Base-by-base conservation (phyloP, 257 asterid species). In the Gardenia jasminoides region DNA sequence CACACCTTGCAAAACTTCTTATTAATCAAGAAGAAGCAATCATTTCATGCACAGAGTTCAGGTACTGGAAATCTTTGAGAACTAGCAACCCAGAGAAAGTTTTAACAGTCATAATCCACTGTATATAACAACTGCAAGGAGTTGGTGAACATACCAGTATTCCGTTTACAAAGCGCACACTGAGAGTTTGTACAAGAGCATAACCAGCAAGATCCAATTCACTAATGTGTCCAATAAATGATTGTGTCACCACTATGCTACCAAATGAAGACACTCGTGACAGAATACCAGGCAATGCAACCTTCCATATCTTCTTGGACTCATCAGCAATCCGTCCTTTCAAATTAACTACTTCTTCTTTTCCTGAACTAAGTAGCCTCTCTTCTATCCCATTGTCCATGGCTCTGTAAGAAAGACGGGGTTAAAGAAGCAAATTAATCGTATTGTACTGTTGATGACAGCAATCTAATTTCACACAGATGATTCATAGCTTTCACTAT, bases 281-380 rank as follows among this genome's bases (percentile, higher is more conserved):
- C 20, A 93, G 81, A 47, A 93, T 75, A 69, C 97, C 85, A 2
- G 98, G 98, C 80, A 93, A 88, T 26, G 98, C 98, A 78, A 93
- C 96, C 82, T 91, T 88, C 98, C 98, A 93, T 85, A 93, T 86
- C 87, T 91, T 93, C 82, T 82, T 91, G 12, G 97, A 85, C 78
- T 93, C 98, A 1, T 81, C 94, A 67, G 13, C 76, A 78, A 89
- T 80, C 67, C 83, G 86, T 46, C 30, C 85, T 78, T 90, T 89
- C 82, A 93, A 85, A 78, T 90, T 83, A 6, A 72, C 86, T 22
- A 28, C 85, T 3, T 88, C 79, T 54, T 85, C 91, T 69, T 83
- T 69, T 6, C 77, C 85, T 7, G 92, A 82, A 28, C 59, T 76
- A 68, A 92, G 80, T 79, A 91, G 87, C 89, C 88, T 76, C 87